Base-by-base conservation (phyloP, 371 early-diverging fungal species). In the Mucor indicus region DNA sequence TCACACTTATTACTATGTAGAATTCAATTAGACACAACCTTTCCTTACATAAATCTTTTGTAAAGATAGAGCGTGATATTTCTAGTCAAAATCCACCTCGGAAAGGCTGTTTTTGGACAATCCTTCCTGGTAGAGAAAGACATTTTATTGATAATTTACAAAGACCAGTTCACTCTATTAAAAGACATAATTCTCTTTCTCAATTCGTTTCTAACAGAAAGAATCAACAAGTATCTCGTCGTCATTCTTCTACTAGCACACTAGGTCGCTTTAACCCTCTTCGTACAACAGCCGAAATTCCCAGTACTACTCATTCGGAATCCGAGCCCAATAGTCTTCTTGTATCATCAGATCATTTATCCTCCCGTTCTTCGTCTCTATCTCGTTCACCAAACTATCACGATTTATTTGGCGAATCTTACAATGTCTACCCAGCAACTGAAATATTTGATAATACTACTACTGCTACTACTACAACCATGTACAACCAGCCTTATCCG, bases 21-120 rank as follows among this genome's bases (percentile, higher is more conserved):
- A 98, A 99, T 67, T 95, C 96, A 1, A 92, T 98, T 20, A 83
- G 99, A 37, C 99, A 99, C 70, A 98, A 98, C 60, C 77, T 99
- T 30, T 93, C 95, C 11, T 73, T 98, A 22, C 97, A 96, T 67
- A 66, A 66, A 35, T 40, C 64, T 27, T 64, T 64, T 49, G 51
- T 57, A 3, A 64, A 64, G 39, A 30, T 64, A 10, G 61, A 65
- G 5, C 61, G 65, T 32, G 61, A 57, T 47, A 22, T 57, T 9
- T 38, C 42, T 16, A 11, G 33, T 4, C 44, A 50, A 38, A 51
- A 38, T 23, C 53, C 53, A 25, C 53, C 61, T 48, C 53, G 65
- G 36, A 65, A 65, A 40, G 65, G 65, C 22, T 61, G 65, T 25
- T 61, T 46, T 44, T 65, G 65, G 65, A 65, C 61, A 11, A 69